Evolutionary conservation across 2,329 filamentous ascomycete species (phyloP).

Genomic region (Fusarium cyanostomum): DNA sequence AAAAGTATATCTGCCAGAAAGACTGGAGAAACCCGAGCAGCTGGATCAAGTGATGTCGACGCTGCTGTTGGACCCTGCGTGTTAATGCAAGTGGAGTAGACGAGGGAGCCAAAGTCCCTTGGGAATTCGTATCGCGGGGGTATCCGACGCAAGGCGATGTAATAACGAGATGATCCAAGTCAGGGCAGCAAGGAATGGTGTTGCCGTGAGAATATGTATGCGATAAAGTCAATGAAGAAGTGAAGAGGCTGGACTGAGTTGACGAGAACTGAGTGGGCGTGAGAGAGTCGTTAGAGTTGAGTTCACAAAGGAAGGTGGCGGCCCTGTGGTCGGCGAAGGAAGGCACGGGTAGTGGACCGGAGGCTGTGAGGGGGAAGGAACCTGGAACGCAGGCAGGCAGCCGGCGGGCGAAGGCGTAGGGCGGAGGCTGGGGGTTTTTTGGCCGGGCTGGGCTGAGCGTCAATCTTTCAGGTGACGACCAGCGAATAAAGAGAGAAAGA

Average conservation of each 20-base stretch:
- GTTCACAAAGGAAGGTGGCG: constrained; percentile 34
- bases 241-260: constrained; percentile 18
- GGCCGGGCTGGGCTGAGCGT: constrained; percentile 16
- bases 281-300: constrained; percentile 27
- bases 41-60: constrained; percentile 22
- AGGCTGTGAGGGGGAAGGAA: constrained; percentile 26
- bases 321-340: constrained; percentile 31
- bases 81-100: constrained; percentile 41
- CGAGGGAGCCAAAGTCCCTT: constrained; percentile 26
- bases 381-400: constrained; percentile 35
- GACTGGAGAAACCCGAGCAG: constrained; percentile 14
- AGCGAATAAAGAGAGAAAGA: constrained; percentile 6
- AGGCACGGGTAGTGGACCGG: constrained; percentile 31
- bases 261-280: constrained; percentile 20
- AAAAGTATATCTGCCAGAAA: constrained; percentile 10
- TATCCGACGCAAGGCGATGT: constrained; percentile 26
- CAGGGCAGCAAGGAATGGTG: constrained; percentile 5
- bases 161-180: constrained; percentile 18
- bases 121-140: constrained; percentile 25
- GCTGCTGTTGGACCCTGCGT: constrained; percentile 34
- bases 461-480: constrained; percentile 4
- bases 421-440: constrained; percentile 16
- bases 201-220: constrained; percentile 15
- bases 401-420: constrained; percentile 21
- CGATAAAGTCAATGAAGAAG: constrained; percentile 17